Evolutionary conservation across 495 filamentous ascomycete species (phyloP), one percentile per base, ranked within the genome.

Genomic region (Penicillium arizonense): DNA sequence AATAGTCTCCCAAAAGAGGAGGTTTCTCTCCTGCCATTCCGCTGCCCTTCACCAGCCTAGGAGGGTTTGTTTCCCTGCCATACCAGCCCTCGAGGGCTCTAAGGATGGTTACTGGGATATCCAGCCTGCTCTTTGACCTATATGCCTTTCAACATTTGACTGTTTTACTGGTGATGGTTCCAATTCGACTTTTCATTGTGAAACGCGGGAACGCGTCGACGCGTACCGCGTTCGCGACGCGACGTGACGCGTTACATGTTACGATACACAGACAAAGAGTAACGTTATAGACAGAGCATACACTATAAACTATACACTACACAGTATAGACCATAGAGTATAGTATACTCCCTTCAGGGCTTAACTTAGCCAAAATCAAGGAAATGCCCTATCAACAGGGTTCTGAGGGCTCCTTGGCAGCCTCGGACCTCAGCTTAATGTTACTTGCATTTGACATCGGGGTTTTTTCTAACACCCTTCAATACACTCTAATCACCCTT

Each of bases 21-120:
- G 14, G n/a, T 43, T 46, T 32, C 45, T 35, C 47, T 46, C 40
- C 35, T 53, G n/a, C 50, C 42, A 33, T 47, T 41, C 51, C 32
- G 18, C 30, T 44, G 40, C 30, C 48, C 48, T 51, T 53, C 37
- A 52, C 52, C 44, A 40, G 44, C 51, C 49, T 23, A 45, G 51
- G 44, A 47, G 49, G n/a, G 33, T 23, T 39, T 7, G 40, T 6
- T 30, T 30, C 40, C 14, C 13, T 24, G 26, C 23, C 48, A 41
- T 44, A 20, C 35, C 32, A 37, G 32, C 41, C 51, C 42, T 53
- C 43, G 42, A 46, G 42, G 34, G 35, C 28, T 43, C 28, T 24
- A 40, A 23, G 39, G 21, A 39, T 45, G 23, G 23, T 18, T 30
- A 30, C 23, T 24, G 23, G 28, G 28, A 9, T 30, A 30, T 30